These are phyloP conservation scores for Mortierella hygrophila DNA, from an alignment of 192 early-diverging fungal genomes.

Conservation along the genomic window DNA sequence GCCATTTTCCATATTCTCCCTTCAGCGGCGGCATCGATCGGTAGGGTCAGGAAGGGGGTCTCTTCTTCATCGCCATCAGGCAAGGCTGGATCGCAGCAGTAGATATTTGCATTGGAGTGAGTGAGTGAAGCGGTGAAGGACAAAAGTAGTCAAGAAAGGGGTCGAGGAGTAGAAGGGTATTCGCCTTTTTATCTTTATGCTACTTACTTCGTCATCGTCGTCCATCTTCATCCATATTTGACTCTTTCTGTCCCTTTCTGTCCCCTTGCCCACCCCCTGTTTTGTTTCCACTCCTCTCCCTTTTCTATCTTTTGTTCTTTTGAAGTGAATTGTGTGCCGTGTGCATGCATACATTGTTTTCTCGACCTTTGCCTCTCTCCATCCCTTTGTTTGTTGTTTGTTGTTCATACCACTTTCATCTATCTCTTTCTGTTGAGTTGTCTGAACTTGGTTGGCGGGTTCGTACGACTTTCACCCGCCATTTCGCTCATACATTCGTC, in stretches of 20 bases:
- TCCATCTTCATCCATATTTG: too few relatives aligned
- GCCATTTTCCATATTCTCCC: not conserved
- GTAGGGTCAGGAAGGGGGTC: too few relatives aligned
- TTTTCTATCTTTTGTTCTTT: not conserved
- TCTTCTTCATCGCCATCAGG: not conserved
- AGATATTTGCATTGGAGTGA: not conserved
- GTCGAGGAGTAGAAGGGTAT: not conserved
- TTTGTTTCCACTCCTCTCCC: not conserved
- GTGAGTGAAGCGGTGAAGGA: not conserved
- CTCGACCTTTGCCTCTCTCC: not conserved
- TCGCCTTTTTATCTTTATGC: not conserved
- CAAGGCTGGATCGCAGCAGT: not conserved
- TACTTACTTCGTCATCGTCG: too few relatives aligned
- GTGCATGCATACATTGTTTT: not conserved
- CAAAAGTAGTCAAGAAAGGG: not conserved
- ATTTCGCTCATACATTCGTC: not conserved
- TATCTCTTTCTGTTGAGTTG: not conserved
- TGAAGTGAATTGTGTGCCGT: not conserved
- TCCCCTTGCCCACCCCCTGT: not conserved
- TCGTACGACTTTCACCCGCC: constrained; percentile 4
- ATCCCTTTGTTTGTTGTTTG: not conserved
- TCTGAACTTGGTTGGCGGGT: not conserved
- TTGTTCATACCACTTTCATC: not conserved
- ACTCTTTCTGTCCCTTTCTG: not conserved
- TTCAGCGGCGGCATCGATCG: too few relatives aligned